Evolutionary conservation across 1,139 yeast genomes (phyloP).

Genomic region (Hyphopichia buzzinii): DNA sequence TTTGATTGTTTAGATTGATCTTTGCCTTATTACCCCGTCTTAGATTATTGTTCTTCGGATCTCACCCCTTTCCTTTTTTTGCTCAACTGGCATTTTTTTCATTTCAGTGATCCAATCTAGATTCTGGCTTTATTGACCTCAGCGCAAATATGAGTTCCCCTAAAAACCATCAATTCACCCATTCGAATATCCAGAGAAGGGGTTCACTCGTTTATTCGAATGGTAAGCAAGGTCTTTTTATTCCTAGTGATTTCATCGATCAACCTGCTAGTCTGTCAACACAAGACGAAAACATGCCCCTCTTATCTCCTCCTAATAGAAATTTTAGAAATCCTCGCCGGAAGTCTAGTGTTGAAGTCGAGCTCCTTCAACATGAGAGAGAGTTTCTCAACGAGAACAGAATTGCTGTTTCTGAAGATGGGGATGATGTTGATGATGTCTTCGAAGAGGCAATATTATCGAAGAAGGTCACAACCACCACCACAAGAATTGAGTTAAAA

Average conservation of each 20-base stretch:
- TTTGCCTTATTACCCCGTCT: not conserved
- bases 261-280: not conserved
- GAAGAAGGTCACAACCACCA: constrained; percentile 25
- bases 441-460: constrained; percentile 37
- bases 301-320: not conserved
- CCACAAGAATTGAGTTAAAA: constrained; percentile 34
- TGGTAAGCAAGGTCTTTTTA: constrained; percentile 52
- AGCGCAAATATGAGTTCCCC: not conserved
- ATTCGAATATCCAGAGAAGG: constrained; percentile 47
- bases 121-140: not conserved
- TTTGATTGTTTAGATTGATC: not conserved
- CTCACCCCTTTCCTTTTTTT: too few species aligned
- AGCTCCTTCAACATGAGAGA: constrained; percentile 34
- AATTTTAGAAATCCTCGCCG: constrained; percentile 13
- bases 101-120: not conserved
- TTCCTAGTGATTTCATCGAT: constrained; percentile 48
- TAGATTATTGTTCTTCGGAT: not conserved
- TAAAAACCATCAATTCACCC: constrained; percentile 39
- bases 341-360: constrained; percentile 26
- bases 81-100: too few species aligned
- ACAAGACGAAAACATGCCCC: not conserved
- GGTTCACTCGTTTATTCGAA: constrained; percentile 52
- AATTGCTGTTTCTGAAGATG: constrained; percentile 17
- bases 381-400: constrained; percentile 32
- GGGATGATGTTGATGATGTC: constrained; percentile 25